Conservation (phyloP, 139 green algal species). For the Coelastrella sp. region DNA sequence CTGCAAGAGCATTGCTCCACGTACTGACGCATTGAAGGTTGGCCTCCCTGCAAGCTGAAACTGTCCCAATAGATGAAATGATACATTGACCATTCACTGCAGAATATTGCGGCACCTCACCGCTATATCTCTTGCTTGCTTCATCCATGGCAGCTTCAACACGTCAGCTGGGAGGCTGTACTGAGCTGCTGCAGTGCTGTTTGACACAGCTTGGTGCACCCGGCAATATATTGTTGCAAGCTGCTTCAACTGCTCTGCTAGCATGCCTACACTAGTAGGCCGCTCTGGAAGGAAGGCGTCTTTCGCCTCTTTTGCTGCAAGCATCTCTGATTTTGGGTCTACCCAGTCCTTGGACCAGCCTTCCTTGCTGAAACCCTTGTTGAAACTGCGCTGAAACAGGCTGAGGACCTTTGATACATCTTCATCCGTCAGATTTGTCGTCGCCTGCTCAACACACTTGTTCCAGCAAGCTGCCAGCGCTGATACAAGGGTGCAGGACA, state of each 20-base stretch:
- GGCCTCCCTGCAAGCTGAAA: no score
- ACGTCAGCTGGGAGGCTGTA: neutral
- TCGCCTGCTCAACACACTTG: neutral
- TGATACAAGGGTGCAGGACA: neutral
- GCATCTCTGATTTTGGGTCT: neutral
- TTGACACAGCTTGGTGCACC: neutral
- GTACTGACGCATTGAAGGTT: no score
- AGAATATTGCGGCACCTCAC: neutral
- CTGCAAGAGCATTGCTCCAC: no score
- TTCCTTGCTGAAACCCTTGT: neutral
- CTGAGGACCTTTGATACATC: neutral
- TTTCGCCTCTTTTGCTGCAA: neutral
- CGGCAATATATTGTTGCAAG: neutral
- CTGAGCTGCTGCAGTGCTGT: no score
- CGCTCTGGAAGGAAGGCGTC: neutral
- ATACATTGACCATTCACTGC: no score
- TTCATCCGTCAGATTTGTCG: neutral
- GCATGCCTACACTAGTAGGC: neutral
- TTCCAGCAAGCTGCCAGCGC: neutral
- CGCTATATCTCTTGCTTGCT: neutral
- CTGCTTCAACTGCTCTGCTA: constrained; percentile 15
- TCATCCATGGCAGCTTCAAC: neutral
- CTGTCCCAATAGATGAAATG: no score
- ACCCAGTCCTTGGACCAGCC: neutral
- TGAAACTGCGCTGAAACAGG: neutral